phyloP scores from a whole-genome alignment of 345 rosid genomes.

The Brassica incana region DNA sequence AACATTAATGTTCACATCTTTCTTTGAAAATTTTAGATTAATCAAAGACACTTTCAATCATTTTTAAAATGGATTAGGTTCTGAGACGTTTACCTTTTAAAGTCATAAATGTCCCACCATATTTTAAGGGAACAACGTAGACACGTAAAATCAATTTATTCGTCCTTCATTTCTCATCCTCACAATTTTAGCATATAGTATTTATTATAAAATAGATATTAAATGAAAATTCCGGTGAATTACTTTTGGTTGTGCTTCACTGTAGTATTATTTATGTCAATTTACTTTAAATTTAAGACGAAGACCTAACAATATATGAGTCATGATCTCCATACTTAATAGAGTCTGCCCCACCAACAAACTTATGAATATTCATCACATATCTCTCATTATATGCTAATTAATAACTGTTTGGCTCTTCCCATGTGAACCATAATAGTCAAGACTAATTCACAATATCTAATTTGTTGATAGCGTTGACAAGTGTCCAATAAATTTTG shows the following conservation, averaged over 20 bases:
- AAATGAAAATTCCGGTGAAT: constrained; percentile 20
- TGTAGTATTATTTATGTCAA: constrained; percentile 14
- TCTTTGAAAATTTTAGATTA: not conserved
- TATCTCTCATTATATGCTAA: constrained; percentile 19
- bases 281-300: constrained; percentile 20
- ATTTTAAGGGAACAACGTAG: constrained; percentile 13
- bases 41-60: not conserved
- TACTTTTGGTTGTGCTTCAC: constrained; percentile 29
- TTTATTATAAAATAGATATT: constrained; percentile 14
- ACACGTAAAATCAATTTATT: constrained; percentile 23
- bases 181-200: constrained; percentile 18
- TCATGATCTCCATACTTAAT: constrained; percentile 22
- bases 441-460: not conserved
- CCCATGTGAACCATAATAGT: constrained; percentile 21
- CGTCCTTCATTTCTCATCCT: not conserved
- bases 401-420: constrained; percentile 36
- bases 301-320: constrained; percentile 27
- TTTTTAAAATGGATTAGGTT: constrained; percentile 24
- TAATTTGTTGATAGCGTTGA: constrained; percentile 11
- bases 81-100: not conserved
- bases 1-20: not conserved
- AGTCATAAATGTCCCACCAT: constrained; percentile 32
- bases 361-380: constrained; percentile 27
- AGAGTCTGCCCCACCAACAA: constrained; percentile 26
- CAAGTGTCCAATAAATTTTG: not conserved